A percentile compares a stretch with the other conserved stretches of the same genome.
Evolutionary conservation across 1,284 basidiomycete genomes (phyloP).

Genomic region (Rhizoctonia solani): DNA sequence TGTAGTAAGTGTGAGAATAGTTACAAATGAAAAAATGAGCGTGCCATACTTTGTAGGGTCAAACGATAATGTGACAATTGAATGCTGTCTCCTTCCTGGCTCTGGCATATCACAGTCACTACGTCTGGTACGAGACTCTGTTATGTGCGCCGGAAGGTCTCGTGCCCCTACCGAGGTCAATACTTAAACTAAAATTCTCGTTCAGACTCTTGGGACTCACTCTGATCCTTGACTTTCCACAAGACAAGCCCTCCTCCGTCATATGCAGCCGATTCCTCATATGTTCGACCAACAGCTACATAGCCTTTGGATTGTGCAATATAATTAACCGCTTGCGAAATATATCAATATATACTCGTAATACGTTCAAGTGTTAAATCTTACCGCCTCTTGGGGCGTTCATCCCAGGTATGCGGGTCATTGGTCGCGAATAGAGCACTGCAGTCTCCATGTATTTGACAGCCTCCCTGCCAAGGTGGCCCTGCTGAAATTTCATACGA

Average conservation of each 20-base stretch:
- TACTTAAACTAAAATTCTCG: not conserved
- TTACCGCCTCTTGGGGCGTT: conserved; percentile 26
- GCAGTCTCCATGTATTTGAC: not conserved
- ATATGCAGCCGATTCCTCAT: conserved; percentile 18
- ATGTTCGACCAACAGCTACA: conserved; percentile 22
- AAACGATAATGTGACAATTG: conserved; percentile 4
- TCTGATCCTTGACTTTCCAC: conserved; percentile 20
- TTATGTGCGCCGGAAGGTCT: conserved; percentile 24
- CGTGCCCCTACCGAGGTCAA: not conserved
- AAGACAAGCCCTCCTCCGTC: conserved; percentile 20
- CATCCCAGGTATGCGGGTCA: conserved; percentile 19
- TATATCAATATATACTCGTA: not conserved
- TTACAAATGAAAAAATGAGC: not conserved
- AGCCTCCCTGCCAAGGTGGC: not conserved
- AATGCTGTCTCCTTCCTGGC: conserved; percentile 15
- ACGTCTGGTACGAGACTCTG: not conserved
- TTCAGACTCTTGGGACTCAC: not conserved
- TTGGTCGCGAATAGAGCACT: not conserved
- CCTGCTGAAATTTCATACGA: not conserved
- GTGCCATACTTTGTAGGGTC: conserved; percentile 3
- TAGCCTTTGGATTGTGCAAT: conserved; percentile 24
- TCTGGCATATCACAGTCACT: not conserved
- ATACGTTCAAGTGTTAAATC: not conserved
- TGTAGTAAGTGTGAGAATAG: not conserved
- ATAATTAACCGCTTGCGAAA: conserved; percentile 9